Percentiles rank a stretch among this genome's conserved stretches.
Evolutionary conservation across 306 rosid species (phyloP).

Genomic region (Neltuma alba): DNA sequence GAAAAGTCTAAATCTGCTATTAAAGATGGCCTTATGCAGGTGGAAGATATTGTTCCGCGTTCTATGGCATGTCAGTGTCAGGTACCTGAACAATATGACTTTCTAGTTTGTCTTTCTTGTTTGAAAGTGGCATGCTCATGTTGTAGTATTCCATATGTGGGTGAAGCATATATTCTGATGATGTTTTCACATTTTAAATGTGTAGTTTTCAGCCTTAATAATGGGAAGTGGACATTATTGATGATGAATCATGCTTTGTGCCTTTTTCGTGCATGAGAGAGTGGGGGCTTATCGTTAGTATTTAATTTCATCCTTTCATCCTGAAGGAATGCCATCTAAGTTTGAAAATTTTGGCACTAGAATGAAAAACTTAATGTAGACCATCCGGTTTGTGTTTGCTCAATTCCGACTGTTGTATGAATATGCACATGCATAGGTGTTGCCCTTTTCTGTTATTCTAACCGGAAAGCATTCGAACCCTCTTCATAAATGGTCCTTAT

Average conservation of each 20-base stretch:
- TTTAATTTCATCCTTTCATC: background rate
- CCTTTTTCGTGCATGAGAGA: too few relatives aligned
- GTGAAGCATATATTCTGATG: too few relatives aligned
- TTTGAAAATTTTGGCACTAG: too few relatives aligned
- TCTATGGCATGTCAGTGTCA: slow-evolving; percentile 68
- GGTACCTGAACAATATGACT: slow-evolving; percentile 35
- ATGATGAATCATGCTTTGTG: too few relatives aligned
- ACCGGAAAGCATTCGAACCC: slow-evolving; percentile 23
- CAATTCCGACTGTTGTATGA: background rate
- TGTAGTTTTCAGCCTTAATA: too few relatives aligned
- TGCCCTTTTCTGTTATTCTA: slow-evolving; percentile 3
- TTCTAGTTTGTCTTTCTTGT: slow-evolving; percentile 19
- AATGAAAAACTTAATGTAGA: background rate
- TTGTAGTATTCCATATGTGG: too few relatives aligned
- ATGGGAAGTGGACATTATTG: too few relatives aligned
- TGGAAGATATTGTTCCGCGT: slow-evolving; percentile 81
- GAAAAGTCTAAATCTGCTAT: slow-evolving; percentile 75
- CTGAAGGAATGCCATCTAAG: background rate
- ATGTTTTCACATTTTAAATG: too few relatives aligned
- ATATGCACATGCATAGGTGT: background rate
- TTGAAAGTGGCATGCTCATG: background rate
- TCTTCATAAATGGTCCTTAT: slow-evolving; percentile 18
- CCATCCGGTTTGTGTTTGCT: slow-evolving; percentile 1
- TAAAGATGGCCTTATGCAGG: slow-evolving; percentile 66
- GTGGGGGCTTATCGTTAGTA: background rate